phyloP scores from a whole-genome alignment of 441 rosid species.

The Erysimum cheiri region DNA sequence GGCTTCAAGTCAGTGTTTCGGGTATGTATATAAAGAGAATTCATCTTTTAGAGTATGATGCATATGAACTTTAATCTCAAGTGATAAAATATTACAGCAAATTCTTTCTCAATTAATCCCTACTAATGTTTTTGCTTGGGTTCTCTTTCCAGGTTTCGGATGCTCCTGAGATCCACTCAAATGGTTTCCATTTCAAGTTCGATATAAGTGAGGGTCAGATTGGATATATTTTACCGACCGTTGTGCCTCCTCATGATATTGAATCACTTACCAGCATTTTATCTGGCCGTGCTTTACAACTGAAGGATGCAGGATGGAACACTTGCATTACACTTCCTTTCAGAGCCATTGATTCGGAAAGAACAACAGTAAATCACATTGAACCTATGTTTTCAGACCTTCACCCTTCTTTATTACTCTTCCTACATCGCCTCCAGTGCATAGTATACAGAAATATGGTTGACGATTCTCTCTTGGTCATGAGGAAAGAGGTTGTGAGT shows the following conservation, averaged over 20 bases:
- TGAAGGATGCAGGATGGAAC: conserved; percentile 66
- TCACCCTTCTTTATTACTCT: conserved; percentile 93
- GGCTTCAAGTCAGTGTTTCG: conserved; percentile 99
- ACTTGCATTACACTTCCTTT: conserved; percentile 96
- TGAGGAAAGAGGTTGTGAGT: conserved; percentile 84
- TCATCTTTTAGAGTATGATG: conserved; percentile 13
- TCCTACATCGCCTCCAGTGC: conserved; percentile 92
- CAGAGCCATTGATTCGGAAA: conserved; percentile 65
- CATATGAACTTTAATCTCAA: conserved; percentile 3
- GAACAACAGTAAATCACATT: conserved; percentile 60
- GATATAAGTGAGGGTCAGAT: conserved; percentile 96
- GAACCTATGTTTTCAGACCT: conserved; percentile 90
- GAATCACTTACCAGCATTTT: conserved; percentile 58
- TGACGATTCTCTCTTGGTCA: conserved; percentile 68
- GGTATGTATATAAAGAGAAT: conserved; percentile 54
- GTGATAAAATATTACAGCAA: conserved; percentile 6
- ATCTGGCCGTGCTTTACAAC: conserved; percentile 46
- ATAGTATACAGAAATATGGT: conserved; percentile 78
- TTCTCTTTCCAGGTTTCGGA: conserved; percentile 73
- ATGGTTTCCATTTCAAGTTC: conserved; percentile 96
- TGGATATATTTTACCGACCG: conserved; percentile 94
- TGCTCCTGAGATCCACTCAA: conserved; percentile 99
- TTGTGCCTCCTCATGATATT: conserved; percentile 74
- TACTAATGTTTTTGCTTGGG: conserved; percentile 37
- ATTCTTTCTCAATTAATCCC: conserved; percentile 21